These are phyloP conservation scores for Coemansia sp. DNA, from an alignment of 192 early-diverging fungal species.

Conservation along the genomic window DNA sequence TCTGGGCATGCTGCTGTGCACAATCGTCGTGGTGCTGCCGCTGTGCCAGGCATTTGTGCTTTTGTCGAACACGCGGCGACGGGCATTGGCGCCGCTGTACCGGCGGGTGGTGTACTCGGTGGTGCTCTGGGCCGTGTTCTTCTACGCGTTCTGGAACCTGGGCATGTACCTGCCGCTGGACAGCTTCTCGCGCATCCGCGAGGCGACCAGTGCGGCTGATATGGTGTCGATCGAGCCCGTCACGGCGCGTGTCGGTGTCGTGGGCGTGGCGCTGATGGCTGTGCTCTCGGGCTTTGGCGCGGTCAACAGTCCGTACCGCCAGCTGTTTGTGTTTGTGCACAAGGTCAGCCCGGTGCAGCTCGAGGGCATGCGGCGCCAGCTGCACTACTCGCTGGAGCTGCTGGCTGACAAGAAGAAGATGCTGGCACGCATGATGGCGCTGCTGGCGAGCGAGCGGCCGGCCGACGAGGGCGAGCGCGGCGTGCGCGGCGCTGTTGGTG, in stretches of 20 bases:
- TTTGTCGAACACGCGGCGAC: constrained; percentile 44
- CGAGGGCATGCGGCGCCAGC: constrained; percentile 61
- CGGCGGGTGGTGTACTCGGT: constrained; percentile 30
- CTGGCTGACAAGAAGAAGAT: constrained; percentile 66
- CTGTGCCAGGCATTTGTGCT: constrained; percentile 69
- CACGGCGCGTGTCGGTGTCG: constrained; percentile 78
- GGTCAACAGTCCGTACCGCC: constrained; percentile 86
- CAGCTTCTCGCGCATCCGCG: constrained; percentile 42
- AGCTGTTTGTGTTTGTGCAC: constrained; percentile 77
- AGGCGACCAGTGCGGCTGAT: constrained; percentile 35
- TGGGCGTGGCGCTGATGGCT: constrained; percentile 93
- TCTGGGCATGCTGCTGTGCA: constrained; percentile 61
- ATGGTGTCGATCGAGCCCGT: constrained; percentile 61
- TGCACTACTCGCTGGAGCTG: constrained; percentile 62
- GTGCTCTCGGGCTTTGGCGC: constrained; percentile 92
- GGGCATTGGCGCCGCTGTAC: constrained; percentile 20
- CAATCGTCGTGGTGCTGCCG: constrained; percentile 70
- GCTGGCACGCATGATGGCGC: constrained; percentile 41
- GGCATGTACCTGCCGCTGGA: constrained; percentile 59
- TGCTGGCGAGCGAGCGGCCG: constrained; percentile 15
- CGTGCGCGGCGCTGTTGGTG: constrained; percentile 9
- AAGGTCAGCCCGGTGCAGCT: constrained; percentile 50
- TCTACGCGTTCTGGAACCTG: constrained; percentile 62
- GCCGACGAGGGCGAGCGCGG: constrained; percentile 5
- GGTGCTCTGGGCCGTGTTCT: constrained; percentile 45